Evolutionary conservation across 495 filamentous ascomycete genomes (phyloP).

Genomic region (Bathelium albidoporum): DNA sequence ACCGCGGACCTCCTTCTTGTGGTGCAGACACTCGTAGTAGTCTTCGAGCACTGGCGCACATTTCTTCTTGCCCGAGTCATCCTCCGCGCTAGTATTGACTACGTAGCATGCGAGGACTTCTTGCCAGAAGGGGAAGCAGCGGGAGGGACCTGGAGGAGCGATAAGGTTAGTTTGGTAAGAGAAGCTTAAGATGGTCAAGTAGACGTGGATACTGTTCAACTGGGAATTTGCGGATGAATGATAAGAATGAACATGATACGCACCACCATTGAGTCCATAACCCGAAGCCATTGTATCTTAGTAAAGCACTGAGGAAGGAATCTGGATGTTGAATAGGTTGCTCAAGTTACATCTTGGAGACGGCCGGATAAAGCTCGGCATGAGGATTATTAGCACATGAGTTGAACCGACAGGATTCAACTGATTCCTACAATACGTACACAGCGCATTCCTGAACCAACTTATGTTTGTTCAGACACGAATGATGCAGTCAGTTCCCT

Average conservation of each 20-base stretch:
- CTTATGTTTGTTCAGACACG: background rate
- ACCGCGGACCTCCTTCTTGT: slow-evolving; percentile 81
- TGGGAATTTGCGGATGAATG: too few relatives aligned
- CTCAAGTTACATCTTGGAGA: background rate
- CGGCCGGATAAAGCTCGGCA: background rate
- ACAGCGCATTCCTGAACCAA: too few relatives aligned
- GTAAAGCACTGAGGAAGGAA: background rate
- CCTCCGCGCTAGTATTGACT: slow-evolving; percentile 40
- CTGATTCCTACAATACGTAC: too few relatives aligned
- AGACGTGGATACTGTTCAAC: too few relatives aligned
- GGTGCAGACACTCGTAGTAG: slow-evolving; percentile 97
- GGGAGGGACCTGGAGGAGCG: slow-evolving; percentile 53
- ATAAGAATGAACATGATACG: background rate
- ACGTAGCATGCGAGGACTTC: slow-evolving; percentile 42
- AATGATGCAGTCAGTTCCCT: too few relatives aligned
- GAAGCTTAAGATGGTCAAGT: background rate
- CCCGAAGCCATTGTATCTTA: slow-evolving; percentile 25
- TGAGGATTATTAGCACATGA: background rate
- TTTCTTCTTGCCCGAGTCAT: slow-evolving; percentile 75
- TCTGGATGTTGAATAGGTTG: background rate
- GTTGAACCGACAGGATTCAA: too few relatives aligned
- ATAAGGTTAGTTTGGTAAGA: background rate
- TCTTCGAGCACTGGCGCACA: slow-evolving; percentile 85
- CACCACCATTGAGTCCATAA: slow-evolving; percentile 24
- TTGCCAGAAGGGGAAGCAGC: slow-evolving; percentile 99